phyloP scores from a whole-genome alignment of 331 rosid species.

The Phaseolus coccineus region DNA sequence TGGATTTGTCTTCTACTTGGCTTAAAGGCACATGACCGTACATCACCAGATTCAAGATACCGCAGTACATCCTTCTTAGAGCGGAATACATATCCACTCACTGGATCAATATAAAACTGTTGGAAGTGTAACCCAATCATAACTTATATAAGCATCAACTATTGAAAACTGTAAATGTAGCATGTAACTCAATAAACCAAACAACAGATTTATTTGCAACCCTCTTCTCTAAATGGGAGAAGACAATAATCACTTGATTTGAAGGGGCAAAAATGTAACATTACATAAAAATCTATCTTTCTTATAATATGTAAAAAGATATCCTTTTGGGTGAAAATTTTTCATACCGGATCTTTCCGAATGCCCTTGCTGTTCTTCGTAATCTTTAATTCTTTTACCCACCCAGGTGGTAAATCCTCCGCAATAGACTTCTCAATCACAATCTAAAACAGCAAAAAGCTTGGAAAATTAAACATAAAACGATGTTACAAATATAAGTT shows the following conservation, averaged over 20 bases:
- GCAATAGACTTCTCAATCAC: conserved; percentile 55
- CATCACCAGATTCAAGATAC: conserved; percentile 75
- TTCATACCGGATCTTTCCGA: conserved; percentile 78
- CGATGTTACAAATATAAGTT: conserved; percentile 23
- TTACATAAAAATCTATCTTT: not conserved
- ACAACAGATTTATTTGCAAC: conserved; percentile 32
- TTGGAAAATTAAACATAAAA: conserved; percentile 29
- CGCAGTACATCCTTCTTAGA: conserved; percentile 76
- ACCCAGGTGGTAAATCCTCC: conserved; percentile 86
- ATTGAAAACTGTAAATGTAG: conserved; percentile 31
- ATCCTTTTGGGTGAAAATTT: not conserved
- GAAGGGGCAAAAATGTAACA: not conserved
- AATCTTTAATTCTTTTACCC: conserved; percentile 75
- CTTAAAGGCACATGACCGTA: conserved; percentile 55
- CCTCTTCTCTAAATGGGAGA: conserved; percentile 3
- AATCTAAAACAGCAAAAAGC: conserved; percentile 59
- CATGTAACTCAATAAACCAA: conserved; percentile 23
- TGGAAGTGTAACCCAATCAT: conserved; percentile 42
- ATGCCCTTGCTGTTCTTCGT: conserved; percentile 53
- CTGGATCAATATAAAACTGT: conserved; percentile 89
- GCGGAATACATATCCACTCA: conserved; percentile 73
- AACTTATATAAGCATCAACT: conserved; percentile 30
- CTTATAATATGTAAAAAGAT: not conserved
- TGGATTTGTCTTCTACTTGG: conserved; percentile 53
- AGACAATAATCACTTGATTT: conserved; percentile 10